Evolutionary conservation across 2,329 filamentous ascomycete genomes (phyloP), one percentile per base, ranked within the genome.

Genomic region (Lasiodiplodia citricola): DNA sequence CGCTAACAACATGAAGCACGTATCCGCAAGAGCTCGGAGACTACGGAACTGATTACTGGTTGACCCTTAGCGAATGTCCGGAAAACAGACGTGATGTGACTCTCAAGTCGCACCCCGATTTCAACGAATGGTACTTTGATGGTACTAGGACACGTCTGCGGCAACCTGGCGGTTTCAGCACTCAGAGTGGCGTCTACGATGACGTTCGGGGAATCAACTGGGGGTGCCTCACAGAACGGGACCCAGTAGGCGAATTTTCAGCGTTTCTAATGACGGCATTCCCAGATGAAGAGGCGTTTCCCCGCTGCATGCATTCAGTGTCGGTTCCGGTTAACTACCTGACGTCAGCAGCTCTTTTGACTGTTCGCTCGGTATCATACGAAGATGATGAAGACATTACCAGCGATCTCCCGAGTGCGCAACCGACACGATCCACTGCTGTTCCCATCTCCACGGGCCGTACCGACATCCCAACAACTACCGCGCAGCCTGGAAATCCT

Each of bases 161-260:
- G 50, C 50, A 52, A 25, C 50, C 50, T 23, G 50, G 50, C 21
- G 50, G 50, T 7, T 52, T 52, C 23, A 52, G 50, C 4, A 52
- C 50, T 52, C n/a, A 52, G n/a, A 52, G 50, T 52, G 50, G 50
- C 50, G 50, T 23, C 50, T 52, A 52, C n/a, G 50, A 52, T 25
- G 50, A 52, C n/a, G 50, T 52, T 52, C n/a, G 50, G n/a, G 50
- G 50, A 2, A 52, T 52, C 50, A 52, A 52, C n/a, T 52, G 50
- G 50, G 50, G 50, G 14, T 52, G 50, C 21, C 50, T 52, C 23
- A 52, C 50, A 52, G 50, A 52, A 23, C 50, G 50, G 4, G 50
- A 52, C n/a, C 50, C 50, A 16, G 50, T 52, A 8, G 50, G 50
- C n/a, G 50, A 52, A 23, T 23, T 52, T 18, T 52, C 50, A 7